Percentiles rank a stretch among this genome's conserved stretches.
phyloP scores from a whole-genome alignment of 2,329 filamentous ascomycete species.

The Xylaria sp. region DNA sequence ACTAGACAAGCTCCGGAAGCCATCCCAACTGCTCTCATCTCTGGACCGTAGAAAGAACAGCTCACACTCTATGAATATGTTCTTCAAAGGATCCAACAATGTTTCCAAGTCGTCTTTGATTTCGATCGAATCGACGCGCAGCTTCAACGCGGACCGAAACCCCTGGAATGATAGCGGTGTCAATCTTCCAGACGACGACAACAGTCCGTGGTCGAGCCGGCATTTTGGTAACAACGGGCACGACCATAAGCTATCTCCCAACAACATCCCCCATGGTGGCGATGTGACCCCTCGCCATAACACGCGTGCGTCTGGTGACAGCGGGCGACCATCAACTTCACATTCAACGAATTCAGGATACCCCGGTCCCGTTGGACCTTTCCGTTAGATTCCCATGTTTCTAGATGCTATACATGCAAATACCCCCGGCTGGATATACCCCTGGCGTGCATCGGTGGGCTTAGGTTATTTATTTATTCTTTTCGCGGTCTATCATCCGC shows the following conservation, averaged over 20 bases:
- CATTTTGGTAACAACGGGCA: constrained; percentile 71
- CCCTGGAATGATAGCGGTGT: constrained; percentile 98
- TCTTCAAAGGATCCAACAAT: constrained; percentile 93
- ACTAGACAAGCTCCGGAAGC: constrained; percentile 93
- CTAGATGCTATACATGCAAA: constrained; percentile 64
- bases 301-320: constrained; percentile 86
- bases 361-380: constrained; percentile 90
- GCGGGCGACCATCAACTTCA: constrained; percentile 91
- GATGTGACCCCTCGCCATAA: constrained; percentile 87
- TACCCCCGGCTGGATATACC: constrained; percentile 73
- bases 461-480: constrained; percentile 46
- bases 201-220: constrained; percentile 69
- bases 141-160: constrained; percentile 89
- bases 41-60: constrained; percentile 95
- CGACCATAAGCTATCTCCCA: constrained; percentile 69
- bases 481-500: constrained; percentile 37
- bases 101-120: constrained; percentile 95
- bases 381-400: constrained; percentile 75
- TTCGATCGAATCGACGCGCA: constrained; percentile 94
- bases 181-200: constrained; percentile 89
- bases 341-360: constrained; percentile 97
- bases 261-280: constrained; percentile 74
- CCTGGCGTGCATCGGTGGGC: constrained; percentile 67
- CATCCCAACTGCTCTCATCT: constrained; percentile 84
- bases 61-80: constrained; percentile 82